Base-by-base conservation (phyloP, 164 flowering plant species). In the Kingdonia uniflora region DNA sequence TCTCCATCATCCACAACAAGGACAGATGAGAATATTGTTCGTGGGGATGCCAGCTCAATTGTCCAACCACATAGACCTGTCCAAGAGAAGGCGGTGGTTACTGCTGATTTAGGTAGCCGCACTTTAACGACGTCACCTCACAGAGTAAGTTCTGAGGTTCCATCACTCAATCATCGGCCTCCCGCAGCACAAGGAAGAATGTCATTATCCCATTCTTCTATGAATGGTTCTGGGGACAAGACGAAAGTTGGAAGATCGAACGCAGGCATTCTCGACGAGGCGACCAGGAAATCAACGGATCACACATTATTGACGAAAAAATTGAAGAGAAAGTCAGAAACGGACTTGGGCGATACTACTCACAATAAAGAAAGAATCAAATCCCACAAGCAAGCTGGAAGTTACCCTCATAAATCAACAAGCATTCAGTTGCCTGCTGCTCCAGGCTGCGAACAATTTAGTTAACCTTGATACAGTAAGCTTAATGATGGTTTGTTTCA, bases 361-460 rank as follows among this genome's bases (percentile, higher is more conserved):
- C 71, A 66, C 13, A 70, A 54, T 14, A 83, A 77, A n/a, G 84
- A 75, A 51, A 61, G 60, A 37, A 65, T 52, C 54, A 72, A 70
- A 63, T 50, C 66, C 13, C 61, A 57, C 6, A 77, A 72, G 68
- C 77, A 62, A 45, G 46, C 25, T 46, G 40, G 41, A 19, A 47
- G 2, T 39, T 17, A 46, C 1, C 11, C 57, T 2, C 57, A 47
- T 14, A 61, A 54, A 25, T 21, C 58, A 25, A 16, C 58, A 40
- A 47, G 39, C 48, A 54, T 64, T 44, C 76, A 56, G 29, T 39
- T 55, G 16, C 26, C 52, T 25, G 51, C 56, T 42, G 47, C 57
- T 19, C 53, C 63, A 13, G 67, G 65, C 29, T 54, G 53, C 22
- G 73, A 73, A 41, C 72, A 62, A 35, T 55, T 67, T 22, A 71